Base-by-base conservation (phyloP, 2,329 filamentous ascomycete genomes). In the Botrytis byssoidea region DNA sequence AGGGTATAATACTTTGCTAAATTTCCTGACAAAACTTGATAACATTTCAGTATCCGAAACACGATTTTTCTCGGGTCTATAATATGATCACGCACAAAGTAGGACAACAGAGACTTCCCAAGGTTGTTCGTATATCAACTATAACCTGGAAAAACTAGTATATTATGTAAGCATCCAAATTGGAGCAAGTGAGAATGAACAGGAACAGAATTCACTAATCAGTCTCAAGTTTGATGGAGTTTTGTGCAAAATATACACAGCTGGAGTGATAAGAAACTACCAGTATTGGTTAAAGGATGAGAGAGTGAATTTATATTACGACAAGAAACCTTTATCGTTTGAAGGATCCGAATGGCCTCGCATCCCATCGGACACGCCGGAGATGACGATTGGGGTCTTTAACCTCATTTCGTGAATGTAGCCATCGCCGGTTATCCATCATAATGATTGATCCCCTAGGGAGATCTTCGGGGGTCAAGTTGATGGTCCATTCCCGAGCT, bases 341-440 rank as follows among this genome's bases (percentile, higher is more conserved):
- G 16, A 32, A 60, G 3, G 16, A 60, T 35, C 29, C 29, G 4
- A 60, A 60, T 20, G 57, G 57, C 18, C 57, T 60, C 18, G 67
- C 80, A 35, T 67, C 44, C 82, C 82, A 83, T 18, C 82, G 74
- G 8, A 83, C 79, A 32, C 82, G 76, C 14, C 82, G 79, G 48
- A 83, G 74, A 75, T 82, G 82, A 25, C 82, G 79, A n/a, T 79
- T 71, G 4, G 79, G 81, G 74, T 83, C 82, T 35, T 78, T 81
- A 37, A 83, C 79, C 44, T 79, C 75, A 71, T 78, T 82, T 48
- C 82, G 77, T 14, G 80, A 80, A 79, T 83, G 82, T 16, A 83
- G 73, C 81, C 81, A 83, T 51, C 79, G 79, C 7, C 79, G 71
- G 72, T 83, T 83, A 74, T 83, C 82, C 29, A 83, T 75, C 42